Conservation (phyloP, 2,329 filamentous ascomycete genomes). For the Alternaria angustiovoidea region DNA sequence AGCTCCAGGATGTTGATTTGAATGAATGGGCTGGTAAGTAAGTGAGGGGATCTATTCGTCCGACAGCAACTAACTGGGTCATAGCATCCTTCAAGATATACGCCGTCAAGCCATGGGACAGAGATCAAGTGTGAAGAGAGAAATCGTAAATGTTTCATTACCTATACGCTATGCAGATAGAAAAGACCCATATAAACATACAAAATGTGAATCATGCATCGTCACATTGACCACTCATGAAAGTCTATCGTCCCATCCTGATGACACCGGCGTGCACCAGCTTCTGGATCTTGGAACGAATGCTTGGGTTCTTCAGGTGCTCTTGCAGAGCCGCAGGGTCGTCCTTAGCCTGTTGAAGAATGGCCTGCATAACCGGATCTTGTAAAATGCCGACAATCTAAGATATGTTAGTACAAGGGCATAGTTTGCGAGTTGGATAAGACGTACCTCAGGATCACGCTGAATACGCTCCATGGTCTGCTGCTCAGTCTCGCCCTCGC, state of each 20-base stretch:
- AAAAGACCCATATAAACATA: conserved; percentile 3
- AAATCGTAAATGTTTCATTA: conserved; percentile 15
- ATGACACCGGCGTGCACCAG: conserved; percentile 93
- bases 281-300: conserved; percentile 92
- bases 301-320: conserved; percentile 92
- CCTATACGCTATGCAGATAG: conserved; percentile 32
- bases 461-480: conserved; percentile 91
- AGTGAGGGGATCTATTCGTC: not conserved
- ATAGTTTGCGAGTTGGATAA: not conserved
- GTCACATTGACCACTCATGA: not conserved
- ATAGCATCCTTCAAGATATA: conserved; percentile 60
- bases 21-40: conserved; percentile 27
- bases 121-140: not conserved
- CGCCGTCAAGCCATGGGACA: conserved; percentile 52
- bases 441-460: conserved; percentile 85
- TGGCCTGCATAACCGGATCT: conserved; percentile 97
- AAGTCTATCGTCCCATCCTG: conserved; percentile 67
- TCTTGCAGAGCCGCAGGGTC: conserved; percentile 93
- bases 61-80: conserved; percentile 6
- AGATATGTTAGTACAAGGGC: conserved; percentile 30
- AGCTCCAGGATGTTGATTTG: conserved; percentile 45
- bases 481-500: conserved; percentile 94
- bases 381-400: conserved; percentile 89
- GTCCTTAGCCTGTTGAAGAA: conserved; percentile 93
- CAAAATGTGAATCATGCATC: not conserved